These are phyloP conservation scores for Pythium dissimile DNA, from an alignment of 352 stramenopile species.

Conservation along the genomic window DNA sequence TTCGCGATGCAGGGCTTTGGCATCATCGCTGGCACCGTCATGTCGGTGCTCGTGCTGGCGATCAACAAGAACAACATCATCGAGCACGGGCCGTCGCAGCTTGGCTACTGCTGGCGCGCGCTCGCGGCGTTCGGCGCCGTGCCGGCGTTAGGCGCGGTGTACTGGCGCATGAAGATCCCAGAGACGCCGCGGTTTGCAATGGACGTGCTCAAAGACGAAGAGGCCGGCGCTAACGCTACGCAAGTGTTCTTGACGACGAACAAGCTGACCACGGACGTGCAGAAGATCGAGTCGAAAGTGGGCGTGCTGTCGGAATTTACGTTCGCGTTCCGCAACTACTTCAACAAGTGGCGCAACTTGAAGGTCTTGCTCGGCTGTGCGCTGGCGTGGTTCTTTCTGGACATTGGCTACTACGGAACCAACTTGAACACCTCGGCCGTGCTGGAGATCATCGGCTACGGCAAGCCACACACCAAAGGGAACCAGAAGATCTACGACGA, in stretches of 20 bases:
- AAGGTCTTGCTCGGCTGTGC: conserved; percentile 45
- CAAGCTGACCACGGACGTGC: conserved; percentile 37
- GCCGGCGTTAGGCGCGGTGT: conserved; percentile 35
- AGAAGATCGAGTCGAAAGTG: conserved; percentile 40
- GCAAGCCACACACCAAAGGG: conserved; percentile 25
- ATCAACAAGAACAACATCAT: conserved; percentile 20
- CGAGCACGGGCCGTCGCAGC: conserved; percentile 31
- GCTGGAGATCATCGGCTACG: conserved; percentile 38
- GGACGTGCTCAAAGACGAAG: conserved; percentile 37
- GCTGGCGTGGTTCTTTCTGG: conserved; percentile 53
- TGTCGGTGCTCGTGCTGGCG: conserved; percentile 22
- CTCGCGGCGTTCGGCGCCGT: conserved; percentile 39
- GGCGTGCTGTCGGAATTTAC: conserved; percentile 35
- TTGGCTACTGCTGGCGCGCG: conserved; percentile 47
- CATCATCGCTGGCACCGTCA: conserved; percentile 35
- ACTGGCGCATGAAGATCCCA: conserved; percentile 44
- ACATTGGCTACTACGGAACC: conserved; percentile 62
- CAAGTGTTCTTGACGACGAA: conserved; percentile 29
- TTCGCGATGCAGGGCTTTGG: conserved; percentile 46
- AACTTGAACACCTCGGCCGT: conserved; percentile 46
- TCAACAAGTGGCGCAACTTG: conserved; percentile 37
- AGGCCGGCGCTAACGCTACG: conserved; percentile 20
- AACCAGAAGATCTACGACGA: conserved; percentile 41
- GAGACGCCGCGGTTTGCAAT: conserved; percentile 43
- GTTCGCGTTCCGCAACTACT: conserved; percentile 27